Evolutionary conservation across 2,329 filamentous ascomycete species (phyloP), one percentile per base, ranked within the genome.

Genomic region (Trichophyton verrucosum): DNA sequence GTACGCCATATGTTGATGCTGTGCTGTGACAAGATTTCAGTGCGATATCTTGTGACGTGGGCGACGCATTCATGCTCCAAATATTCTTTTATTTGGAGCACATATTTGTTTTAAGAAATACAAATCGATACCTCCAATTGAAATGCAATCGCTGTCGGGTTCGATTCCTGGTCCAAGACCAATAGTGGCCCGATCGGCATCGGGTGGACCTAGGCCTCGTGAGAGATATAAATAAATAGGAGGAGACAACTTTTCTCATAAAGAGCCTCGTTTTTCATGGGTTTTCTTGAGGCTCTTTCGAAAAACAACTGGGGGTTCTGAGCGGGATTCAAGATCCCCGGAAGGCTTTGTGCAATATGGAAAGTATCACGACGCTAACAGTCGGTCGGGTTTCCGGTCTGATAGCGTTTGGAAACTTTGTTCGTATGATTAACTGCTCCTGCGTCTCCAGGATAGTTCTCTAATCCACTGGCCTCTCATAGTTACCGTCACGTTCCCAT

Each of bases 401-500:
- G 15, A 59, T 59, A 30, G 58, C 58, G 9, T 17, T 40, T 24
- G 57, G 36, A 13, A 46, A 40, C 9, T 46, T 58, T 13, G 15
- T 58, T 24, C 38, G 57, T 58, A 58, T 42, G 57, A 44, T 40
- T 27, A 7, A 17, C 22, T 11, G 15, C n/a, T 20, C 27, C 53
- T 17, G 6, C 36, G 11, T 20, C 8, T 13, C 20, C 17, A 24
- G n/a, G n/a, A 1, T 6, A 11, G 27, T 56, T 36, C 53, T 56
- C 36, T 40, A 40, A 56, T 11, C 7, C 13, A 3, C 7, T 11
- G 6, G 13, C 9, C 36, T 20, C 11, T 2, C 8, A 13, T 60
- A 74, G 74, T 75, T 13, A 71, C 72, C 60, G 62, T 75, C 36
- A 67, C 72, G 44, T 66, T 71, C 24, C 72, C 74, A 1, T 70